Evolutionary conservation across 257 asterid species (phyloP).

Genomic region (Scutellaria baicalensis): DNA sequence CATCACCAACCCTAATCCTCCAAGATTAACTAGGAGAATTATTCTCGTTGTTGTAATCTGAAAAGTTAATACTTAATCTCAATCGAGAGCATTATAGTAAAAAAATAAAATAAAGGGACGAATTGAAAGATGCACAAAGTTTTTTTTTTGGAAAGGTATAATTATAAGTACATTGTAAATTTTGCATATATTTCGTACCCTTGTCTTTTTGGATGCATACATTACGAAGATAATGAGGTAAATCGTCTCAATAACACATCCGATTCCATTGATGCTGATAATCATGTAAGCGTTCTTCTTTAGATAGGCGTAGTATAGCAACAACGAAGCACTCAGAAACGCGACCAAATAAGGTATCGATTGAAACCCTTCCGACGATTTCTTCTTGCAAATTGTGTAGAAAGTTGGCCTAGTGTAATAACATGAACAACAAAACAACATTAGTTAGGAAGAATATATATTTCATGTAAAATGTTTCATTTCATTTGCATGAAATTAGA

Average conservation of each 20-base stretch:
- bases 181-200: slow-evolving; percentile 16
- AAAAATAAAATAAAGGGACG: too few relatives aligned
- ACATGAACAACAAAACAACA: neutral
- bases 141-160: too few relatives aligned
- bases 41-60: slow-evolving; percentile 39
- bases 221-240: slow-evolving; percentile 35
- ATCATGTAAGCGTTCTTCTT: slow-evolving; percentile 54
- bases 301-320: slow-evolving; percentile 51
- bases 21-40: slow-evolving; percentile 32
- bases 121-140: too few relatives aligned
- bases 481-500: neutral
- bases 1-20: slow-evolving; percentile 37
- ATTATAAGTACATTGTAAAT: neutral
- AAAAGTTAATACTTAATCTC: neutral
- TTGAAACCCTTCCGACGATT: slow-evolving; percentile 55
- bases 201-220: slow-evolving; percentile 39
- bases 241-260: slow-evolving; percentile 38
- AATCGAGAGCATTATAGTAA: too few relatives aligned
- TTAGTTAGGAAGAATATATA: neutral
- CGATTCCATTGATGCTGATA: slow-evolving; percentile 48
- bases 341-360: slow-evolving; percentile 55
- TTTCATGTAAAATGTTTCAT: neutral
- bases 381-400: slow-evolving; percentile 47
- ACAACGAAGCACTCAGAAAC: slow-evolving; percentile 48
- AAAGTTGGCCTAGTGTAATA: slow-evolving; percentile 45